Evolutionary conservation across 1,139 yeast species (phyloP).

Genomic region (Schizosaccharomyces versatilis): DNA sequence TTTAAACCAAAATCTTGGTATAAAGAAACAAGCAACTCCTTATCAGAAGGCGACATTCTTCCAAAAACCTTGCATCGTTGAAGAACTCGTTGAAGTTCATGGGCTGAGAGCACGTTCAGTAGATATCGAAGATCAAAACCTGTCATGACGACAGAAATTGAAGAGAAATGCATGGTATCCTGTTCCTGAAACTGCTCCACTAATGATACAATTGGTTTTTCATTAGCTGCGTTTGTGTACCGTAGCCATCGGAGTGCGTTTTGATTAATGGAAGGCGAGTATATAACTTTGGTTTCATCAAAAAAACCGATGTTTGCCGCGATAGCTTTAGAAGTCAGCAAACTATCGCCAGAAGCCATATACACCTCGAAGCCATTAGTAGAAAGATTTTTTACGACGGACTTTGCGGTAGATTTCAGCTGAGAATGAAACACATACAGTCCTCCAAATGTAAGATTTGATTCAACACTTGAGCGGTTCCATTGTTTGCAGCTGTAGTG

Average conservation of each 20-base stretch:
- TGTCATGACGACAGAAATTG: not conserved
- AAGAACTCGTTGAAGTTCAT: constrained; percentile 23
- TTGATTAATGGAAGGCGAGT: not conserved
- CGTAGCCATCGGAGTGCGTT: not conserved
- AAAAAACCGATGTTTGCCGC: constrained; percentile 49
- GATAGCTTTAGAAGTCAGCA: constrained; percentile 82
- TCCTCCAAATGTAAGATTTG: constrained; percentile 51
- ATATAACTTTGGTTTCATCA: not conserved
- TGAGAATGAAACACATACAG: constrained; percentile 83
- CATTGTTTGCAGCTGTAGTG: constrained; percentile 20
- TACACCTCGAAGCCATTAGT: constrained; percentile 57
- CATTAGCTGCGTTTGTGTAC: not conserved
- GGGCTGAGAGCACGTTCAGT: not conserved
- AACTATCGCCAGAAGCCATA: constrained; percentile 96
- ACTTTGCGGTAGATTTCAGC: constrained; percentile 44
- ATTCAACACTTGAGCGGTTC: constrained; percentile 44
- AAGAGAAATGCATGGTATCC: not conserved
- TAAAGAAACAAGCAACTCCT: constrained; percentile 68
- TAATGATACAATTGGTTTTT: not conserved
- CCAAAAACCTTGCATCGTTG: constrained; percentile 90
- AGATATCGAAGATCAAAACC: not conserved
- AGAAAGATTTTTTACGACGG: constrained; percentile 35
- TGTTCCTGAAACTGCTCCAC: not conserved
- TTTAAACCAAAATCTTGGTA: constrained; percentile 74
- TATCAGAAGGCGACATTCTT: constrained; percentile 89